Percentiles rank a stretch among this genome's conserved stretches.
Conservation (phyloP, 169 alveolate species). For the Amoebophrya sp. region DNA sequence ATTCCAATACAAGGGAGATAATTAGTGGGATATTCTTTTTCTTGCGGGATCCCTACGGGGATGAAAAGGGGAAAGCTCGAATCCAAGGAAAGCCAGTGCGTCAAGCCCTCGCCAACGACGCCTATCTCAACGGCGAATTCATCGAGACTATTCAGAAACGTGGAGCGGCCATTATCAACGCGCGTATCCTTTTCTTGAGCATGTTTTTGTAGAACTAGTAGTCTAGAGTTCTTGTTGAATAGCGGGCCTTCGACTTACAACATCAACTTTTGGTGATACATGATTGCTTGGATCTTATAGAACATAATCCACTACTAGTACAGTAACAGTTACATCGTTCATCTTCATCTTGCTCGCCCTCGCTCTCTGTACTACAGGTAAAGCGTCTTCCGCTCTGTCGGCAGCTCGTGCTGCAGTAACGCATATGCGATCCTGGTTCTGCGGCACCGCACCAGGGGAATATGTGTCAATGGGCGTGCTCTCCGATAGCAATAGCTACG, state of each 20-base stretch:
- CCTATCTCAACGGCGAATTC: background rate
- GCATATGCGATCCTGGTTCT: slow-evolving; percentile 18
- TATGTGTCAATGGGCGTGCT: background rate
- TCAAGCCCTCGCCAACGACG: background rate
- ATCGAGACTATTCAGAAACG: slow-evolving; percentile 4
- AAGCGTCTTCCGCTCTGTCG: background rate
- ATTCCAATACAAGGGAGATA: too few species aligned
- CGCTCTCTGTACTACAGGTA: background rate
- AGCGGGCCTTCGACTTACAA: too few species aligned
- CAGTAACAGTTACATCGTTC: too few species aligned
- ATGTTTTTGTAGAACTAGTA: too few species aligned
- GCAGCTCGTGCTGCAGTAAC: slow-evolving; percentile 6
- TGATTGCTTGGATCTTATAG: too few species aligned
- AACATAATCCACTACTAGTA: too few species aligned
- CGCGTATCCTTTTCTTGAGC: background rate
- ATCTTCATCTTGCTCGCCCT: too few species aligned
- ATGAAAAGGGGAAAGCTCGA: too few species aligned
- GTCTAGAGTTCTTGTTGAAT: too few species aligned
- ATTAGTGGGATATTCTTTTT: too few species aligned
- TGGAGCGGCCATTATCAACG: background rate
- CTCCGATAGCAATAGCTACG: background rate
- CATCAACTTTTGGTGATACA: too few species aligned
- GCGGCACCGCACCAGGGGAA: background rate
- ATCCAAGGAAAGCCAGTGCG: background rate
- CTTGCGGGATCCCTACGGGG: too few species aligned